These are phyloP conservation scores for Leccinellum albellum DNA, from an alignment of 768 basidiomycete species.

Conservation along the genomic window DNA sequence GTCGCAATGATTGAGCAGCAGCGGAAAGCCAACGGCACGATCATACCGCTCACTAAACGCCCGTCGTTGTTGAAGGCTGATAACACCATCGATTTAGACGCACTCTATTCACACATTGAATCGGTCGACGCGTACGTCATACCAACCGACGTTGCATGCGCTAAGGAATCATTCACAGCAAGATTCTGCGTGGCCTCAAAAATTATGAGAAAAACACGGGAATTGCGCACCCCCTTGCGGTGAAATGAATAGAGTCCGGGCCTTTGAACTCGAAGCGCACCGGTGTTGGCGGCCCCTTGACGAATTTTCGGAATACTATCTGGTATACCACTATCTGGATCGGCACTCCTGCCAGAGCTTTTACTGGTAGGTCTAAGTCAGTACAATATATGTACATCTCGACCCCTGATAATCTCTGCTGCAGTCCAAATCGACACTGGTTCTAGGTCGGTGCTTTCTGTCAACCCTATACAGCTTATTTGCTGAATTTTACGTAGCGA, in stretches of 20 bases:
- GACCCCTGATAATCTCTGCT: not conserved
- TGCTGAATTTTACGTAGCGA: not conserved
- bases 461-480: not conserved
- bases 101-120: not conserved
- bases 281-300: not conserved
- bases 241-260: not conserved
- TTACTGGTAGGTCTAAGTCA: not conserved
- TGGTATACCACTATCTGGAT: not conserved
- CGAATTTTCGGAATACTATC: not conserved
- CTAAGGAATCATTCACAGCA: not conserved
- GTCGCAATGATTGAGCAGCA: no score
- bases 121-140: not conserved
- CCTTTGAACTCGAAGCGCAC: not conserved
- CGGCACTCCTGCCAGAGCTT: not conserved
- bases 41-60: no score
- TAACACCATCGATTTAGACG: not conserved
- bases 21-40: no score
- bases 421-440: not conserved
- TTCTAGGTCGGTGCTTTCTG: not conserved
- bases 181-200: not conserved
- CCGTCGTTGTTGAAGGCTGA: not conserved
- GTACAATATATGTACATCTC: not conserved
- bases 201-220: not conserved
- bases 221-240: not conserved
- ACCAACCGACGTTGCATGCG: not conserved